Base-by-base conservation (phyloP, 768 basidiomycete genomes). In the Podaxis sp. region DNA sequence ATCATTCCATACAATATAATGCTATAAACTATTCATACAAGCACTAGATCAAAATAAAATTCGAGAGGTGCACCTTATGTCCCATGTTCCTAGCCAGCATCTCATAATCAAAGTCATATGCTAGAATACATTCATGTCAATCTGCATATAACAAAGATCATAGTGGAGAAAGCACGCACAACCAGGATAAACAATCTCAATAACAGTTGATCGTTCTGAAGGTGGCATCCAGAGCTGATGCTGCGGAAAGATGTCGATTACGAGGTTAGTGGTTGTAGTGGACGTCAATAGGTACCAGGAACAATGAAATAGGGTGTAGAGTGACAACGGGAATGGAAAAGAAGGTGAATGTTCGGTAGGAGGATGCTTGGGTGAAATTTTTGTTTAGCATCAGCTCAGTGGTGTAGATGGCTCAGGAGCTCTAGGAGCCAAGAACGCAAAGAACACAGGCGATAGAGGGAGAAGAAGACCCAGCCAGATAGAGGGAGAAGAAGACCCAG, bases 221-320 rank as follows among this genome's bases (percentile, higher is more conserved):
- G 80, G 76, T 22, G 88, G 85, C 88, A 91, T 89, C 82, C 86
- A 83, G 60, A 91, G 76, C 56, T 90, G 78, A 70, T 91, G 89
- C 67, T 73, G 56, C 7, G 11, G 11, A 8, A 26, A 20, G 17
- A 36, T 7, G n/a, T 52, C 24, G 24, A 28, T 52, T 3, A 11
- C 10, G 30, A 49, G 6, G 30, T 48, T 58, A 58, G 57, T 12
- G 17, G 4, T 12, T 36, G 46, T 17, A 20, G 2, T 24, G 28
- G 24, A 46, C 24, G 28, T 30, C 40, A 12, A 40, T 20, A 51
- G 37, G 38, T 8, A 48, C 44, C 57, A 58, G 57, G 58, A 51
- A 60, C 49, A 51, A 58, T 41, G 49, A 33, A 26, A 50, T 17
- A 36, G 20, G 17, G 15, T 22, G 17, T 17, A 36, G 12, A 30